Conservation (phyloP, 768 basidiomycete genomes). For the Xerocomellus intermedius region DNA sequence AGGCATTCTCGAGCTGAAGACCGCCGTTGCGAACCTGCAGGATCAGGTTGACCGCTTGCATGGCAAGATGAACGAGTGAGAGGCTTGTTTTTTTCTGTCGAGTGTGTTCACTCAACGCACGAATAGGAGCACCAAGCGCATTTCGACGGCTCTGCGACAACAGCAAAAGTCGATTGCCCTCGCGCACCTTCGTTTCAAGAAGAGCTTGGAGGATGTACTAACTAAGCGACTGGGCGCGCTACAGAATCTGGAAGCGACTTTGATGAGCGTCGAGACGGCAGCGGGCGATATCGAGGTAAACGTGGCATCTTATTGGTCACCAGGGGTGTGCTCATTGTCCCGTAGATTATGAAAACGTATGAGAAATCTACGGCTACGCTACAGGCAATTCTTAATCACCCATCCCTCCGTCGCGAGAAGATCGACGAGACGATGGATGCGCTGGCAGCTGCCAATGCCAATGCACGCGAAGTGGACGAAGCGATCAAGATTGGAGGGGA, state of each 20-base stretch:
- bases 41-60: slow-evolving; percentile 70
- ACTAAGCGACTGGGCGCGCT: slow-evolving; percentile 72
- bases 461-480: slow-evolving; percentile 81
- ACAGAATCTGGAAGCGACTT: slow-evolving; percentile 69
- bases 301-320: slow-evolving; percentile 12
- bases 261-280: slow-evolving; percentile 84
- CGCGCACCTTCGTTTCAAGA: slow-evolving; percentile 75
- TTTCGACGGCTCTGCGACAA: slow-evolving; percentile 59
- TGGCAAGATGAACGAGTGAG: slow-evolving; percentile 69
- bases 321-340: not conserved
- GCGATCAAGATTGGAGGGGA: slow-evolving; percentile 69
- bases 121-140: slow-evolving; percentile 63
- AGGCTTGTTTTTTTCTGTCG: not conserved
- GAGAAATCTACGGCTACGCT: slow-evolving; percentile 80
- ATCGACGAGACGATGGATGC: slow-evolving; percentile 88
- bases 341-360: slow-evolving; percentile 83
- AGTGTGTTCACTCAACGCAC: not conserved
- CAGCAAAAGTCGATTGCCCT: slow-evolving; percentile 75
- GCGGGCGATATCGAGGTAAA: slow-evolving; percentile 82
- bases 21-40: slow-evolving; percentile 64
- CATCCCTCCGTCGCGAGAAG: slow-evolving; percentile 70
- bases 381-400: slow-evolving; percentile 71
- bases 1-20: slow-evolving; percentile 79
- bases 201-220: slow-evolving; percentile 75
- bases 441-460: slow-evolving; percentile 77